Percentiles rank a stretch among this genome's conserved stretches.
Evolutionary conservation across 73 alveolate species (phyloP).

Genomic region (Paraurostyla sp.): DNA sequence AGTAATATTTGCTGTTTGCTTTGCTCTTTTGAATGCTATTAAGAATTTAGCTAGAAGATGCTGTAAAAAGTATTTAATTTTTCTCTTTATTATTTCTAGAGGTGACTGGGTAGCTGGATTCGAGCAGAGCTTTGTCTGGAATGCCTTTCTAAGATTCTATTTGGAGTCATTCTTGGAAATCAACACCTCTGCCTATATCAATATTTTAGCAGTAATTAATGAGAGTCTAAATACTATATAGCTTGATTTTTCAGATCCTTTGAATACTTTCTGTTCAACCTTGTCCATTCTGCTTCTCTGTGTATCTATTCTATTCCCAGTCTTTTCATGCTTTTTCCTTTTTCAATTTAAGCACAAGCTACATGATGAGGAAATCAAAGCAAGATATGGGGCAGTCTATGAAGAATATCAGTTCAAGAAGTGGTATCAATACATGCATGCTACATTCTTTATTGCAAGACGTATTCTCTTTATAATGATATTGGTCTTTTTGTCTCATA

Average conservation of each 20-base stretch:
- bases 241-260: background rate
- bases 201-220: background rate
- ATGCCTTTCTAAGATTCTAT: conserved; percentile 27
- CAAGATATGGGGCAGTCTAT: background rate
- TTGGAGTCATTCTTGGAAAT: conserved; percentile 35
- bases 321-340: conserved; percentile 1
- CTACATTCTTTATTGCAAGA: conserved; percentile 24
- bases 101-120: background rate
- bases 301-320: conserved; percentile 21
- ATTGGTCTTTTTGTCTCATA: background rate
- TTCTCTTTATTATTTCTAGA: background rate
- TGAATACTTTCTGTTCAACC: conserved; percentile 13
- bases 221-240: background rate
- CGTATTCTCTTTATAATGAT: conserved; percentile 24
- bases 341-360: background rate
- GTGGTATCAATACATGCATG: conserved; percentile 45
- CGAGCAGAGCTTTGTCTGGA: conserved; percentile 10
- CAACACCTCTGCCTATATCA: conserved; percentile 51
- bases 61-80: conserved; percentile 3
- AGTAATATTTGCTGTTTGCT: background rate
- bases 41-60: conserved; percentile 20
- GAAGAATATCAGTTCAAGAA: conserved; percentile 18
- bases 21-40: background rate
- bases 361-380: background rate
- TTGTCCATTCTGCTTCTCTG: conserved; percentile 2